These are phyloP conservation scores for Aspergillus sp. DNA, from an alignment of 2,329 filamentous ascomycete species.

Conservation along the genomic window DNA sequence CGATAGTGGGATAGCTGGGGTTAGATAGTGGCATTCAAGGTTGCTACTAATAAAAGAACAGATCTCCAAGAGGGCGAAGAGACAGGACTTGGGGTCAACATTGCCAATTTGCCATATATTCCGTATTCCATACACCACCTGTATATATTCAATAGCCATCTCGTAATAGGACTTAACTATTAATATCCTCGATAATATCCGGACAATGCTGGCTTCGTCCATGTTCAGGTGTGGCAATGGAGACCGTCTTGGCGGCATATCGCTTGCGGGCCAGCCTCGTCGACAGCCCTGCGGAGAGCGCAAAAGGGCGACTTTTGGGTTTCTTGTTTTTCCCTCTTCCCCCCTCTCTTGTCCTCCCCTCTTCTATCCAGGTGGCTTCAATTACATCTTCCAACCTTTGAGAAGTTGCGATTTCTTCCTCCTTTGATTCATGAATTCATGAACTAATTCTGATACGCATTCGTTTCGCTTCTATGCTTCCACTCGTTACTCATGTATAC, in stretches of 20 bases:
- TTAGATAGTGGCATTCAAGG: background rate
- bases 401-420: background rate
- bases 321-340: background rate
- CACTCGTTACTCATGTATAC: slow-evolving; percentile 1
- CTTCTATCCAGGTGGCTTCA: background rate
- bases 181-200: no score
- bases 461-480: slow-evolving; percentile 5
- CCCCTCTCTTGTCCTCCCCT: background rate
- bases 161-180: no score
- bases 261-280: background rate
- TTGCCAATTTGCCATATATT: no score
- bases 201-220: no score
- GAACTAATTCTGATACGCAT: background rate
- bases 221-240: background rate
- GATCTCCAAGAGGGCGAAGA: no score
- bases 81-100: no score
- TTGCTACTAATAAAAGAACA: background rate
- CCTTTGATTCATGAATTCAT: background rate
- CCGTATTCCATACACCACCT: no score
- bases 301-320: no score
- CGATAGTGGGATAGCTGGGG: background rate
- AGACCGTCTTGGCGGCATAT: background rate
- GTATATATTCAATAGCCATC: no score
- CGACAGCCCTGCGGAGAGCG: no score
- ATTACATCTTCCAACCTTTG: background rate